Evolutionary conservation across 1,284 basidiomycete species (phyloP).

Genomic region (Cryptococcus maquisensis): DNA sequence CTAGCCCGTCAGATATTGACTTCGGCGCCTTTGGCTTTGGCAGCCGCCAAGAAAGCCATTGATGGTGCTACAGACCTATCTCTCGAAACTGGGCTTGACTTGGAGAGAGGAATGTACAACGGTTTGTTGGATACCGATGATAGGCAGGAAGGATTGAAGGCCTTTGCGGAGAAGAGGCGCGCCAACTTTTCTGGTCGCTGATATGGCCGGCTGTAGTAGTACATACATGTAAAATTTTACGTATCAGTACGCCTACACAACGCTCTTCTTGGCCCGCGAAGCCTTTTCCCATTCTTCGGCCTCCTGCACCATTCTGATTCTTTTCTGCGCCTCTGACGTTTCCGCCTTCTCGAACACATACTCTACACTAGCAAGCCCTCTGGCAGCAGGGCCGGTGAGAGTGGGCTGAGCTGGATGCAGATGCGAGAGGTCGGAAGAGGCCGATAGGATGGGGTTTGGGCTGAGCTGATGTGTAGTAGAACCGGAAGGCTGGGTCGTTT

Average conservation of each 20-base stretch:
- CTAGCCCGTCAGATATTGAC: slow-evolving; percentile 36
- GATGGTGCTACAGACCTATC: slow-evolving; percentile 72
- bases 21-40: slow-evolving; percentile 74
- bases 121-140: slow-evolving; percentile 73
- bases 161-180: slow-evolving; percentile 81
- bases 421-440: slow-evolving; percentile 11
- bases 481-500: slow-evolving; percentile 36
- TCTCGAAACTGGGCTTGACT: slow-evolving; percentile 76
- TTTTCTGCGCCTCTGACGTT: slow-evolving; percentile 10
- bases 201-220: background rate
- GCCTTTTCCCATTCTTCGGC: slow-evolving; percentile 43
- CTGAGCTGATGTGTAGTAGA: slow-evolving; percentile 25
- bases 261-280: slow-evolving; percentile 9
- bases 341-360: slow-evolving; percentile 31
- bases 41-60: slow-evolving; percentile 84
- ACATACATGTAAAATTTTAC: background rate
- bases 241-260: slow-evolving; percentile 1
- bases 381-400: slow-evolving; percentile 19
- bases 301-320: slow-evolving; percentile 22
- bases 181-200: slow-evolving; percentile 68
- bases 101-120: slow-evolving; percentile 83
- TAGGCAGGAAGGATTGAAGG: slow-evolving; percentile 75
- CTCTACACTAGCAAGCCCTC: slow-evolving; percentile 42
- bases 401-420: slow-evolving; percentile 17
- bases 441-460: slow-evolving; percentile 27